Base-by-base conservation (phyloP, 75 land plant species). In the Pinus albicaulis region DNA sequence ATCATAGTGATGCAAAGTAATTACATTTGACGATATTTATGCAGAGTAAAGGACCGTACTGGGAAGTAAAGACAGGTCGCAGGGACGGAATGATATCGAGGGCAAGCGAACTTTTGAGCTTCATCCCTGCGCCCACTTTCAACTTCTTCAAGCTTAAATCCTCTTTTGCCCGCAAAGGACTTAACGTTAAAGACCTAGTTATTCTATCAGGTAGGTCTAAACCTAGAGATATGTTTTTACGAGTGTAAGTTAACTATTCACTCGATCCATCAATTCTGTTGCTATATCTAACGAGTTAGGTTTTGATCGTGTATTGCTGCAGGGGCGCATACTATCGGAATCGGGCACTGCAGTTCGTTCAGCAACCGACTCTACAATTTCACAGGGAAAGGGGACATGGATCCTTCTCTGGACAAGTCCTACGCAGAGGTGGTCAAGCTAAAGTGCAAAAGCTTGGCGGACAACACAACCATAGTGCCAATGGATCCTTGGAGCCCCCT, bases 291-390 rank as follows among this genome's bases (percentile, higher is more conserved):
- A 41, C 44, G 0, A 41, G 0, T 6, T 41, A 41, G 7, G 3
- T 41, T 5, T 38, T 38, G 41, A 38, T 2, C 41, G 41, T 38
- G 3, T 38, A 38, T 2, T 38, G 41, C 5, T 38, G 41, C 41
- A 38, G 41, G 41, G 5, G 41, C 38, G 7, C 79, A 78, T 28
- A 78, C 79, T 15, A 71, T 73, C 6, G 79, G 76, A 34, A 52
- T 26, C 0, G 56, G n/a, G 17, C 79, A 78, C 38, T 78, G 79
- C 38, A 15, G 3, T 5, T 82, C 53, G 36, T 73, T 82, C 34
- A 74, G 26, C 1, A 24, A 60, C 36, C 31, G 84, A 16, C 83
- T 82, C 48, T 82, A 71, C 77, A 75, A 82, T 62, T 82, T 82
- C 59, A 15, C 15, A 5, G 77, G 84, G 16, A 82, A 60, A 1